Conservation (phyloP, 192 early-diverging fungal species). For the Coemansia sp. region DNA sequence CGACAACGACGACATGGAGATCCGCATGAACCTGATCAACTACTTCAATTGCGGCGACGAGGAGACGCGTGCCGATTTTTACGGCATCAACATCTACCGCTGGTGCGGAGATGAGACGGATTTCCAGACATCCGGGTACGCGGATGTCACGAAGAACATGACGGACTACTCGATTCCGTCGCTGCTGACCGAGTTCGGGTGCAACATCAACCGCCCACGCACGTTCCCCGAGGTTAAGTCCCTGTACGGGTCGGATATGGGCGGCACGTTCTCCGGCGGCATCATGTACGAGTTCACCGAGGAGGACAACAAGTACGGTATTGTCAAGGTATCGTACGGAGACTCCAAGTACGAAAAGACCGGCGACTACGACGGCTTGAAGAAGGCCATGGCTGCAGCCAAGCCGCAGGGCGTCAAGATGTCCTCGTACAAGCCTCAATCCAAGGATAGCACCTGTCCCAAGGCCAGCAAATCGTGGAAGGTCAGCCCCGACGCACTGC, state of each 20-base stretch:
- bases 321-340: conserved; percentile 61
- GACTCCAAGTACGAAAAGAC: conserved; percentile 48
- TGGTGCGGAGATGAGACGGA: conserved; percentile 65
- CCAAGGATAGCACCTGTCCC: conserved; percentile 58
- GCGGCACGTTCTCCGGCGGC: conserved; percentile 64
- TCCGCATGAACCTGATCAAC: conserved; percentile 63
- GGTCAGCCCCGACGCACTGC: conserved; percentile 54
- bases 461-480: conserved; percentile 55
- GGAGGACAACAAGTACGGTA: conserved; percentile 71
- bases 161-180: conserved; percentile 65
- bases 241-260: conserved; percentile 70
- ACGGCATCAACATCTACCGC: conserved; percentile 71
- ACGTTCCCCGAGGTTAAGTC: conserved; percentile 66
- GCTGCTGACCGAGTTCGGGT: conserved; percentile 75
- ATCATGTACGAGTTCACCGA: conserved; percentile 76
- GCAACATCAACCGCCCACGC: conserved; percentile 67
- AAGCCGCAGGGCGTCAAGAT: conserved; percentile 63
- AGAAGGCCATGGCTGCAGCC: conserved; percentile 45
- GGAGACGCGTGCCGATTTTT: conserved; percentile 67
- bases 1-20: conserved; percentile 67
- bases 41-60: conserved; percentile 73
- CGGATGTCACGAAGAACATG: conserved; percentile 66
- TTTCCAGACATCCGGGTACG: conserved; percentile 69
- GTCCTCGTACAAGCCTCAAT: conserved; percentile 50
- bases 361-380: conserved; percentile 62